Conservation (phyloP, 2,329 filamentous ascomycete species). For the Colletotrichum lindemuthianum region DNA sequence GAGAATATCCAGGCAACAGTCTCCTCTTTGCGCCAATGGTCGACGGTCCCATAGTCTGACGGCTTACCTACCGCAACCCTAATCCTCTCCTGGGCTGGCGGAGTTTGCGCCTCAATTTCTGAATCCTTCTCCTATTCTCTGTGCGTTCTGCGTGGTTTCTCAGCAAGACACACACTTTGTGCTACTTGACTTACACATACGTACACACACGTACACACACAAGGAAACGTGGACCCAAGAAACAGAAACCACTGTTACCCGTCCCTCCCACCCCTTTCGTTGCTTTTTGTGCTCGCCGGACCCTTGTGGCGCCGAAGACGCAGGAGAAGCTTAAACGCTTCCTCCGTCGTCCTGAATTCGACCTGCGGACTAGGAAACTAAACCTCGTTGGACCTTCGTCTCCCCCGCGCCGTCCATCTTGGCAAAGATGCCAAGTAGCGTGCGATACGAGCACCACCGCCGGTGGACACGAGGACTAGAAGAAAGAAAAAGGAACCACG, state of each 20-base stretch:
- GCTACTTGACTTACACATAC: too few relatives aligned
- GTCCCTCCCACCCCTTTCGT: not conserved
- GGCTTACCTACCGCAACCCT: conserved; percentile 1
- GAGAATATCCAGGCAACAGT: conserved; percentile 12
- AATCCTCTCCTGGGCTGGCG: conserved; percentile 3
- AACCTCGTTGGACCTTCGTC: not conserved
- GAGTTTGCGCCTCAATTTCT: conserved; percentile 2
- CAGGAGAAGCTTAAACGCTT: conserved; percentile 32
- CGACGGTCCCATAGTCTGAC: conserved; percentile 1
- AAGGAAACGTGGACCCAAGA: too few relatives aligned
- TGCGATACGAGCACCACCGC: conserved; percentile 18
- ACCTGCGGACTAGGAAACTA: not conserved
- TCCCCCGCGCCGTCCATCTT: conserved; percentile 7
- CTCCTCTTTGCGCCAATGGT: not conserved
- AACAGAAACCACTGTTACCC: not conserved
- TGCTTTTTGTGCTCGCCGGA: not conserved
- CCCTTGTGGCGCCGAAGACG: conserved; percentile 13
- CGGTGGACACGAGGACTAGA: conserved; percentile 12
- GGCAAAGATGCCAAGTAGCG: conserved; percentile 12
- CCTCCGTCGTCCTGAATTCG: not conserved
- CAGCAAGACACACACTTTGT: too few relatives aligned
- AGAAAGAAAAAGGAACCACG: not conserved
- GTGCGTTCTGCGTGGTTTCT: too few relatives aligned
- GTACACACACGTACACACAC: too few relatives aligned
- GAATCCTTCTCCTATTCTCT: too few relatives aligned